Percentiles rank a stretch among this genome's conserved stretches.
phyloP scores from a whole-genome alignment of 139 green algal species.

The Pleodorina starrii region DNA sequence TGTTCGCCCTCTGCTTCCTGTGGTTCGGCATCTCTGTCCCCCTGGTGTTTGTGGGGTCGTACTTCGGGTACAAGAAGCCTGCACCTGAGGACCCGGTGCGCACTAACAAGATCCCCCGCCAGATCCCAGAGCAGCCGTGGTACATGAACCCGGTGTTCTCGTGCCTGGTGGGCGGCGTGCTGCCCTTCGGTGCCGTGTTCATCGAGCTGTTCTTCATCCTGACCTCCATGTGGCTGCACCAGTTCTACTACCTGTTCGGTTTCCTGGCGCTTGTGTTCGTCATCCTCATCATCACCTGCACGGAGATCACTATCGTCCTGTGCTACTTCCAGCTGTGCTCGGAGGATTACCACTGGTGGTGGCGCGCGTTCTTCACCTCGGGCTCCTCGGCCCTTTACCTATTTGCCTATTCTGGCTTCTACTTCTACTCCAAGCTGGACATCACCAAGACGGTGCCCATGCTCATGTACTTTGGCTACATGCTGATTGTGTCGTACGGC shows the following conservation, averaged over 20 bases:
- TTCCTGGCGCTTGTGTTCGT: conserved; percentile 97
- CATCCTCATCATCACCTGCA: conserved; percentile 97
- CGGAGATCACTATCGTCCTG: conserved; percentile 99
- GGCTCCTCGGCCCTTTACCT: conserved; percentile 95
- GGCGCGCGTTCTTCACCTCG: conserved; percentile 94
- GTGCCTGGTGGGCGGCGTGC: conserved; percentile 94
- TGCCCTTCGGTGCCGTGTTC: conserved; percentile 99
- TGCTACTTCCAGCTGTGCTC: conserved; percentile 96
- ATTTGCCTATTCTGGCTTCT: conserved; percentile 96
- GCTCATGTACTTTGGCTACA: conserved; percentile 95
- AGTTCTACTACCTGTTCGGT: conserved; percentile 95
- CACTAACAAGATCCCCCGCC: conserved; percentile 99
- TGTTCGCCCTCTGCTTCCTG: conserved; percentile 96
- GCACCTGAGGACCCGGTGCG: conserved; percentile 82
- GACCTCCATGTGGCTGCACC: conserved; percentile 97
- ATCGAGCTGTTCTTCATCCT: conserved; percentile 99
- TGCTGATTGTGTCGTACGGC: conserved; percentile 91
- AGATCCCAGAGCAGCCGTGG: conserved; percentile 98
- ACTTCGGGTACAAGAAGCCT: conserved; percentile 92
- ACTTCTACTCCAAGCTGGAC: conserved; percentile 98
- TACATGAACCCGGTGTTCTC: conserved; percentile 96
- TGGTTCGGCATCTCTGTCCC: conserved; percentile 99
- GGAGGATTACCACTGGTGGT: conserved; percentile 98
- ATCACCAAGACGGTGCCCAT: conserved; percentile 92
- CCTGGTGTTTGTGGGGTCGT: conserved; percentile 95